Percentiles rank a stretch among this genome's conserved stretches.
Evolutionary conservation across 192 early-diverging fungal genomes (phyloP).

Genomic region (Rhizoclosmatium sp.): DNA sequence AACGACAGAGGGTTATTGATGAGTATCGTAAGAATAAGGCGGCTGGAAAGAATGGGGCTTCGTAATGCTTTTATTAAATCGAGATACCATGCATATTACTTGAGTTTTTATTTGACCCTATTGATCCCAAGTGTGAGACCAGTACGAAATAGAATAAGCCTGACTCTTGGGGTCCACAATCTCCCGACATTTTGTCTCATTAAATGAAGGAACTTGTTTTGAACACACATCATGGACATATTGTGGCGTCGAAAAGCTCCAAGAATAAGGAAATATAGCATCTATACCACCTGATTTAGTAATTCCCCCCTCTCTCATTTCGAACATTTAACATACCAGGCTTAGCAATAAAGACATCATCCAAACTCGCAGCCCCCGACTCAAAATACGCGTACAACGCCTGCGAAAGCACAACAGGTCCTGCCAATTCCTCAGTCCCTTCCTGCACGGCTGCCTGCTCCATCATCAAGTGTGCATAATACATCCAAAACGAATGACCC

Average conservation of each 20-base stretch:
- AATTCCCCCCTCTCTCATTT: too few relatives aligned
- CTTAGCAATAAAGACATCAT: not conserved
- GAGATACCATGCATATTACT: not conserved
- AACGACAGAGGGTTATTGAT: conserved; percentile 26
- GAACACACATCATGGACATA: not conserved
- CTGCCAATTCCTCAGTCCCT: conserved; percentile 31
- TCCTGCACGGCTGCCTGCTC: not conserved
- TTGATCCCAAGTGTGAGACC: conserved; percentile 15
- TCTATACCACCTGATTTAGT: not conserved
- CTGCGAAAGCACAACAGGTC: conserved; percentile 15
- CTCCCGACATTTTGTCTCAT: conserved; percentile 12
- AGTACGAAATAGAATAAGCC: conserved; percentile 19
- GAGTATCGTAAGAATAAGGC: conserved; percentile 14
- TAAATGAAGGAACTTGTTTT: not conserved
- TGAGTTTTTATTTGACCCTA: not conserved
- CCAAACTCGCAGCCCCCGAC: not conserved
- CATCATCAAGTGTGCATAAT: conserved; percentile 31
- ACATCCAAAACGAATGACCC: conserved; percentile 52
- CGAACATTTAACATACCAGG: not conserved
- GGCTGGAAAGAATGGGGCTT: not conserved
- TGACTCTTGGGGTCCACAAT: conserved; percentile 4
- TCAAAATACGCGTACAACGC: not conserved
- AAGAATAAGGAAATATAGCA: conserved; percentile 13
- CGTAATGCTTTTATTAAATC: not conserved
- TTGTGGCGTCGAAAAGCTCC: not conserved